Conservation (phyloP, 129 eudicot species). For the Daucus carota region DNA sequence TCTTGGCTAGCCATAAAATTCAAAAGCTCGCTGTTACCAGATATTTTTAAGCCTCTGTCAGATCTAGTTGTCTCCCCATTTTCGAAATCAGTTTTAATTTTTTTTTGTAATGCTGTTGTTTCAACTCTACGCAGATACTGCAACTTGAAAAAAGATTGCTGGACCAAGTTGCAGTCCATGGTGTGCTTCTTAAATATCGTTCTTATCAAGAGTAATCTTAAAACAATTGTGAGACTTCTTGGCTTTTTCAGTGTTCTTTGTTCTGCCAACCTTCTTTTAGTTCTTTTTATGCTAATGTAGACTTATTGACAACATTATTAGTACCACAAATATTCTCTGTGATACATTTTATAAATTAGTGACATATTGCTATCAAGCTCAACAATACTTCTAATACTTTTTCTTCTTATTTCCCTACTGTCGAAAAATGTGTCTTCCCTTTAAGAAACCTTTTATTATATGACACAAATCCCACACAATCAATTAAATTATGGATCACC, state of each 20-base stretch:
- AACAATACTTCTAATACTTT: not conserved
- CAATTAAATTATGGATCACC: not conserved
- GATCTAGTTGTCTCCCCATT: not conserved
- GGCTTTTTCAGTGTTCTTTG: not conserved
- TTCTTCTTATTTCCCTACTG: not conserved
- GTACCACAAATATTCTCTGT: not conserved
- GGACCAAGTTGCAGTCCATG: constrained; percentile 67
- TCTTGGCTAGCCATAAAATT: not conserved
- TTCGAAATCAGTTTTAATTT: not conserved
- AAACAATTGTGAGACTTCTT: not conserved
- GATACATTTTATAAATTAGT: not conserved
- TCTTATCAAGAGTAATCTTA: not conserved
- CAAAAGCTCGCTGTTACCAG: not conserved
- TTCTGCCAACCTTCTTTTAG: not conserved
- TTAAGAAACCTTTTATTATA: not conserved
- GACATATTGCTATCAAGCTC: not conserved
- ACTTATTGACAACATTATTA: too few relatives aligned
- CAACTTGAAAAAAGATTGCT: constrained; percentile 84
- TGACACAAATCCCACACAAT: not conserved
- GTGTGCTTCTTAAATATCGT: constrained; percentile 30
- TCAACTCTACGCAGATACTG: constrained; percentile 44
- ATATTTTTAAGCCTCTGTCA: not conserved
- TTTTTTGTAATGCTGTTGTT: not conserved
- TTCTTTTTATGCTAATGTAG: not conserved
- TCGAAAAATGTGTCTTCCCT: not conserved